Conservation (phyloP, 2,329 filamentous ascomycete genomes). For the Fusarium siculi region DNA sequence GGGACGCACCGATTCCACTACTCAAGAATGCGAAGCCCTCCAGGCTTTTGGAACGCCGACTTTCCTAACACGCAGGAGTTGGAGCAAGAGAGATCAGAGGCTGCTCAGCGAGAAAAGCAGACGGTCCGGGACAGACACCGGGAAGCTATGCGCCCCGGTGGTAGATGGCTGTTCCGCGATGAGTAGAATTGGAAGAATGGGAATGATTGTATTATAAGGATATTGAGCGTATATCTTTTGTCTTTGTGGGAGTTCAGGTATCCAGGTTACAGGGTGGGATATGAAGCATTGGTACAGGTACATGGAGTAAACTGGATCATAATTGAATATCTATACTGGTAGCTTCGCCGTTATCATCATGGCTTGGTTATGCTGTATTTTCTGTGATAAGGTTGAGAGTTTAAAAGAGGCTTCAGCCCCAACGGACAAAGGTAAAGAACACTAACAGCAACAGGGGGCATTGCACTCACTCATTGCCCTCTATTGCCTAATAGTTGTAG, state of each 20-base stretch:
- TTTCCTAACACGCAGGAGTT: constrained; percentile 90
- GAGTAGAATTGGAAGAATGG: constrained; percentile 60
- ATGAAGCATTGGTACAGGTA: neutral
- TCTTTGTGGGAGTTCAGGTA: constrained; percentile 2
- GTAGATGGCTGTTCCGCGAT: constrained; percentile 84
- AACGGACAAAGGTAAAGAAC: neutral
- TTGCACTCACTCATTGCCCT: neutral
- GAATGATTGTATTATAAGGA: neutral
- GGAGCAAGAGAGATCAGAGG: constrained; percentile 71
- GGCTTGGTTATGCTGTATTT: neutral
- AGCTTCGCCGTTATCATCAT: neutral
- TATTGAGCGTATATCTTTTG: constrained; percentile 1
- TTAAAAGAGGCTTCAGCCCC: neutral
- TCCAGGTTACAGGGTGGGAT: neutral
- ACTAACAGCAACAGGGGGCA: neutral
- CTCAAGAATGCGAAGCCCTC: constrained; percentile 77
- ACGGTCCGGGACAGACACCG: constrained; percentile 78
- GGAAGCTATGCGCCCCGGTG: constrained; percentile 82
- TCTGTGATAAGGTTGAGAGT: neutral
- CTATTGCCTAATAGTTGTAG: neutral
- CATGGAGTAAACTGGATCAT: neutral
- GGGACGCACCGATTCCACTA: constrained; percentile 83
- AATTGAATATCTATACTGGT: neutral
- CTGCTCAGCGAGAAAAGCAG: constrained; percentile 69
- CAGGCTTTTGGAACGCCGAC: constrained; percentile 90